Conservation (phyloP, 805 yeast species). For the Blastobotrys americana region DNA sequence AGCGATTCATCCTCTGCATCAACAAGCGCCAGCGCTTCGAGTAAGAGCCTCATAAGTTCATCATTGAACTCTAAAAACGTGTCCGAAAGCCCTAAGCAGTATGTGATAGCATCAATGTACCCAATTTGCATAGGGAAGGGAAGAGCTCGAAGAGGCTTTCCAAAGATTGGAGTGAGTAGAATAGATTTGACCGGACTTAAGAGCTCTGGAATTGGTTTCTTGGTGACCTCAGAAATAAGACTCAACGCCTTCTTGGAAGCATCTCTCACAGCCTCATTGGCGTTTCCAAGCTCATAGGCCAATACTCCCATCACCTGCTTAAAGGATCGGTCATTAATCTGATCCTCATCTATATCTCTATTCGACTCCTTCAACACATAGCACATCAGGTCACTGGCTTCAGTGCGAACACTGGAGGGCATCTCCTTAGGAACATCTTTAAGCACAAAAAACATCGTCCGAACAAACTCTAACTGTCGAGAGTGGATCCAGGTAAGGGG, state of each 20-base stretch:
- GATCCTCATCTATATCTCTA: constrained; percentile 49
- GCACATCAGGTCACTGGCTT: constrained; percentile 62
- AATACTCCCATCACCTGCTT: constrained; percentile 79
- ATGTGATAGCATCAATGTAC: constrained; percentile 94
- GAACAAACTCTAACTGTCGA: constrained; percentile 74
- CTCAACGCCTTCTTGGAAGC: constrained; percentile 68
- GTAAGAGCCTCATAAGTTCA: constrained; percentile 72
- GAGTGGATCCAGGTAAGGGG: constrained; percentile 68
- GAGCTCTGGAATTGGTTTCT: constrained; percentile 62
- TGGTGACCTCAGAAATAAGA: constrained; percentile 62
- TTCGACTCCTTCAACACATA: constrained; percentile 62
- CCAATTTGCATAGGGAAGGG: constrained; percentile 99
- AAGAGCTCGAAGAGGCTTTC: constrained; percentile 90
- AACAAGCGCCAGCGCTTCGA: constrained; percentile 88
- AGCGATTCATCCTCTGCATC: constrained; percentile 97
- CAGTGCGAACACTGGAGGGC: constrained; percentile 66
- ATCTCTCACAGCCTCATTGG: constrained; percentile 73
- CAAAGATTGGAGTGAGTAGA: constrained; percentile 86
- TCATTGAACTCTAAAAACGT: constrained; percentile 82
- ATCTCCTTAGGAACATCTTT: constrained; percentile 87
- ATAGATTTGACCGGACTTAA: constrained; percentile 78
- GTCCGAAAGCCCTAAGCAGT: constrained; percentile 72
- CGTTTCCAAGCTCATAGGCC: constrained; percentile 87
- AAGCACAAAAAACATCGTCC: constrained; percentile 82
- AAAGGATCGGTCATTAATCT: constrained; percentile 63